Conservation (phyloP, 352 stramenopile genomes). For the Phytophthora ohioensis region DNA sequence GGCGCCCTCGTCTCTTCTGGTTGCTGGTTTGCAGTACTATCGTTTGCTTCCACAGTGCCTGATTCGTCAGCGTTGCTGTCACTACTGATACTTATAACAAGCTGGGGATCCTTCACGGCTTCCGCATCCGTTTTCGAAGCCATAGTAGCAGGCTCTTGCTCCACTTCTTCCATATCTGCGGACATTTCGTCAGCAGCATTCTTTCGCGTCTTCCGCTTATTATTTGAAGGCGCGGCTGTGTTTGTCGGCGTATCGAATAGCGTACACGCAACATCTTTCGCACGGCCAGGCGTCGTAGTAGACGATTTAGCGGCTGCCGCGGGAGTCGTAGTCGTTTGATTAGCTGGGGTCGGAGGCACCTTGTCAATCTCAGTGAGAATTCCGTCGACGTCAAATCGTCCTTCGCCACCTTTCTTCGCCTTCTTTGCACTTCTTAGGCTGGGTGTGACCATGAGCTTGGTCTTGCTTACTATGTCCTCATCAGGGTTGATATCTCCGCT, state of each 20-base stretch:
- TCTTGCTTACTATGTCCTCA: constrained; percentile 33
- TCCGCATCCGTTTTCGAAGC: constrained; percentile 17
- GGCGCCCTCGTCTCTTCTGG: constrained; percentile 24
- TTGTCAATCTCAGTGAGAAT: constrained; percentile 70
- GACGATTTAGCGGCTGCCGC: constrained; percentile 19
- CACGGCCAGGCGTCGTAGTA: constrained; percentile 17
- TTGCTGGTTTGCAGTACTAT: constrained; percentile 11
- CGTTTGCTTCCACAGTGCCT: constrained; percentile 9
- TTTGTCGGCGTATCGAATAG: constrained; percentile 70
- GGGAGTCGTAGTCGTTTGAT: constrained; percentile 20
- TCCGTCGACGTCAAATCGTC: constrained; percentile 63
- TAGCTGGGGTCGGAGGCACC: constrained; percentile 35
- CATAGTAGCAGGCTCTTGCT: constrained; percentile 35
- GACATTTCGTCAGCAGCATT: constrained; percentile 25
- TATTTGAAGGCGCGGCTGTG: constrained; percentile 23
- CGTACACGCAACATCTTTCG: constrained; percentile 52
- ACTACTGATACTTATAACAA: constrained; percentile 33
- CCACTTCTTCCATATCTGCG: constrained; percentile 25
- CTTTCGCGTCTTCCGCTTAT: constrained; percentile 30
- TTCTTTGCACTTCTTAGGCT: constrained; percentile 42
- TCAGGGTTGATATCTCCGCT: constrained; percentile 29
- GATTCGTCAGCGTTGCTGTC: constrained; percentile 37
- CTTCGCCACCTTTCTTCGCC: constrained; percentile 29
- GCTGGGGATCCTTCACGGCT: constrained; percentile 25
- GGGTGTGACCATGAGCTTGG: constrained; percentile 35